phyloP scores from a whole-genome alignment of 148 eudicot species.

The Diospyros lotus region DNA sequence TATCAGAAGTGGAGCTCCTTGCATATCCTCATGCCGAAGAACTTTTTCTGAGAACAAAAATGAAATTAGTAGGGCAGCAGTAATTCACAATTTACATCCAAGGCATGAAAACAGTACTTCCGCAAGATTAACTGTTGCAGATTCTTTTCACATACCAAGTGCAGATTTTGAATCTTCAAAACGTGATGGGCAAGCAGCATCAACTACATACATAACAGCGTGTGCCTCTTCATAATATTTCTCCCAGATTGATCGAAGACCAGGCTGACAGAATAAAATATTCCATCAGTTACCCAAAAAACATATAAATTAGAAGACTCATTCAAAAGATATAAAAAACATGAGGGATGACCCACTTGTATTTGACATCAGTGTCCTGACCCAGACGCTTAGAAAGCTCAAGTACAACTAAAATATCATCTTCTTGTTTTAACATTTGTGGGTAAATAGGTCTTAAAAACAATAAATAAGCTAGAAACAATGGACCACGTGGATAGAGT shows the following conservation, averaged over 20 bases:
- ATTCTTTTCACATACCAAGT: slow-evolving; percentile 46
- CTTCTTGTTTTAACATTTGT: background rate
- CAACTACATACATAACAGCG: slow-evolving; percentile 89
- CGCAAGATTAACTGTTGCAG: background rate
- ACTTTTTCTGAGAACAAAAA: slow-evolving; percentile 67
- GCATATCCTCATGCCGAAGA: slow-evolving; percentile 91
- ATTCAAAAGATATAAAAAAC: slow-evolving; percentile 3
- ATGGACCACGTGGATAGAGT: background rate
- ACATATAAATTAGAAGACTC: background rate
- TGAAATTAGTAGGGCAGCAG: slow-evolving; percentile 2
- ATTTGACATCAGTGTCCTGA: background rate
- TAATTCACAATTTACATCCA: background rate
- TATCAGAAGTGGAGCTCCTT: slow-evolving; percentile 92
- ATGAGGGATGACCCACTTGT: background rate
- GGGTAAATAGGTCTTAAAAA: background rate
- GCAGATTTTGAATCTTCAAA: slow-evolving; percentile 96
- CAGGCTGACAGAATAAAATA: slow-evolving; percentile 52
- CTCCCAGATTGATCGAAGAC: slow-evolving; percentile 99
- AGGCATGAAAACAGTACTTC: background rate
- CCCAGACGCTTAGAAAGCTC: background rate
- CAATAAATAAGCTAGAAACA: background rate
- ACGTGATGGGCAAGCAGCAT: slow-evolving; percentile 80
- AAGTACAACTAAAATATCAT: background rate
- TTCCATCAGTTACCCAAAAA: slow-evolving; percentile 13
- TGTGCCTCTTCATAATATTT: slow-evolving; percentile 99